Base-by-base conservation (phyloP, 345 rosid genomes). In the Gossypium australe region DNA sequence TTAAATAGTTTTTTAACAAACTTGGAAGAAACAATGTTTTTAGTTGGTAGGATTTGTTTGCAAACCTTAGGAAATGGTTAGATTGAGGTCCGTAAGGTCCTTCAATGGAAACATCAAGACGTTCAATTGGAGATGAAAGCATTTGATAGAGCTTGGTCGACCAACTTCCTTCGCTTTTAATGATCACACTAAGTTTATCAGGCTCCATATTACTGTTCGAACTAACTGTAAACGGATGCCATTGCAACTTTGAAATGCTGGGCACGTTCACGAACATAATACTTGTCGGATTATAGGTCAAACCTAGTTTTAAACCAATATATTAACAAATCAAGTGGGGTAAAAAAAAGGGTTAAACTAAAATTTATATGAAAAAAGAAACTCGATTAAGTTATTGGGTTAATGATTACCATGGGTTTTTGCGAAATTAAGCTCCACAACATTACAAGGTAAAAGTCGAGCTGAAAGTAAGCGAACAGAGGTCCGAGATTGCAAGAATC, bases 1-100 rank as follows among this genome's bases (percentile, higher is more conserved):
- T 53, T 53, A 3, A 1, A 29, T 52, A 10, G 4, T 48, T 48
- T 13, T 27, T 44, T 47, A n/a, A 11, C 12, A 44, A 18, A 74
- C 51, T n/a, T 34, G 6, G 41, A 34, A 34, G 41, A 34, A 34
- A 4, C 41, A 34, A 34, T 34, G 41, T 34, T 34, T 34, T 34
- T 6, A 34, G 41, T 5, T 34, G 0, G 13, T 7, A 17, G 18
- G 16, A 12, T 7, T 67, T 7, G 18, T 24, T 47, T 67, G 57
- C 20, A 13, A 38, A 89, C 94, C 93, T 89, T 48, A 89, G 81
- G 80, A 90, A 94, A 70, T 92, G 76, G 53, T 92, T 82, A 17
- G 94, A 87, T 61, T 82, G 84, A 68, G 97, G 97, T 49, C 98
- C 98, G 71, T 92, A 92, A 48, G 98, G 97, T 38, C 98, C 98